Base-by-base conservation (phyloP, 2,329 filamentous ascomycete genomes). In the Fusarium palustre region DNA sequence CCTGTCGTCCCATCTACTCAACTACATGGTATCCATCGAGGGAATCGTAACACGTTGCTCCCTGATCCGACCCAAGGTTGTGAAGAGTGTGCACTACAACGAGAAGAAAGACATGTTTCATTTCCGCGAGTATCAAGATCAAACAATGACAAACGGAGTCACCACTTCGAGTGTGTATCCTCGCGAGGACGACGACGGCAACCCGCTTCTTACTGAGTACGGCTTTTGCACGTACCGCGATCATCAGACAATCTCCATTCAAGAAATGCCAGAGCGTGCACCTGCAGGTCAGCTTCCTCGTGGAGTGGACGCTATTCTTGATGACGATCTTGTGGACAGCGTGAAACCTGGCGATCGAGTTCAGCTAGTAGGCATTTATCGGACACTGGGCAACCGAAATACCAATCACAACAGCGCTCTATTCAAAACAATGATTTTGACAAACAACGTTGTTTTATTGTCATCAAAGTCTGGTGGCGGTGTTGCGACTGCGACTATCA, bases 221-320 rank as follows among this genome's bases (percentile, higher is more conserved):
- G 96, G 96, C 25, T 95, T 97, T 82, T 97, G 91, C 79, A 96
- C 92, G 52, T 99, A 97, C 81, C 88, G 95, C 76, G 96, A 99
- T 78, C 96, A 99, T 78, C 96, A 99, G 80, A 97, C 93, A 18
- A 93, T 99, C 64, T 97, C 95, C 0, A 97, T 99, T 71, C 96
- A 99, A 81, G 96, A 99, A 83, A 99, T 99, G 96, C 96, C 96
- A 1, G 96, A 99, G 80, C 87, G 95, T 73, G 96, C 96, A 3
- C 96, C 96, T 55, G 95, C 96, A 62, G 96, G 96, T 55, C 96
- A 98, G 83, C 87, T 99, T 69, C 96, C 96, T 63, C 91, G 96
- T 55, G 94, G 95, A 58, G 96, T 99, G 20, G 96, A 99, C 80
- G 94, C 98, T 16, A 94, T 99, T 72, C 84, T 99, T 70, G 96